Base-by-base conservation (phyloP, 1,139 yeast genomes). In the Candida smagusa region DNA sequence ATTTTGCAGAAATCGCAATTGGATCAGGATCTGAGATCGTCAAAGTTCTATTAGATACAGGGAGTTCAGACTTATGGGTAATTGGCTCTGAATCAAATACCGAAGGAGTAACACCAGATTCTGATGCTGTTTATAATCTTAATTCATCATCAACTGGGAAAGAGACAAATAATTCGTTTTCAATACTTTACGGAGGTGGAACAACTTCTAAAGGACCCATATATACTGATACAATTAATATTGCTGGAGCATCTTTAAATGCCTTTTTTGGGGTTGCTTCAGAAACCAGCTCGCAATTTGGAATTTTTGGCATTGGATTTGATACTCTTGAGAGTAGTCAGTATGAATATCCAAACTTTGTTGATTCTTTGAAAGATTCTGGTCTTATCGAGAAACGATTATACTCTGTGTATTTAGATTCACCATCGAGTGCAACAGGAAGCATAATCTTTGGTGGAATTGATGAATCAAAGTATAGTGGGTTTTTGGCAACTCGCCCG, bases 11-110 rank as follows among this genome's bases (percentile, higher is more conserved):
- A 25, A 12, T 39, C 12, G 30, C 26, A 6, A 12, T 39, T 22
- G 42, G 42, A 6, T 37, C 34, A 16, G 27, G 34, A 7, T 13
- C 11, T 6, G 35, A 39, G 6, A 30, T 35, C 2, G 30, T 39
- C 9, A 33, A 22, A 6, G 79, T 80, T 2, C 59, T 79, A 40
- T 57, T 83, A 31, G 88, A 82, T 52, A 80, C 88, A 5, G 88
- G 88, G 1, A 79, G 85, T 5, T 68, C 84, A 7, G 89, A 82
- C 54, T 59, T 81, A 44, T 82, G 88, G 88, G 74, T 81, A 25
- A 48, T 51, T 46, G 36, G 33, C 8, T 41, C 36, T 16, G 35
- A 39, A 9, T 35, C 48, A 16, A 16, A 16, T 16, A 16, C 19
- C 19, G 19, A 16, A 16, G 19, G 19, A 16, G 19, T 16, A 3